phyloP scores from a whole-genome alignment of 768 basidiomycete species.

The Kwoniella sp. region DNA sequence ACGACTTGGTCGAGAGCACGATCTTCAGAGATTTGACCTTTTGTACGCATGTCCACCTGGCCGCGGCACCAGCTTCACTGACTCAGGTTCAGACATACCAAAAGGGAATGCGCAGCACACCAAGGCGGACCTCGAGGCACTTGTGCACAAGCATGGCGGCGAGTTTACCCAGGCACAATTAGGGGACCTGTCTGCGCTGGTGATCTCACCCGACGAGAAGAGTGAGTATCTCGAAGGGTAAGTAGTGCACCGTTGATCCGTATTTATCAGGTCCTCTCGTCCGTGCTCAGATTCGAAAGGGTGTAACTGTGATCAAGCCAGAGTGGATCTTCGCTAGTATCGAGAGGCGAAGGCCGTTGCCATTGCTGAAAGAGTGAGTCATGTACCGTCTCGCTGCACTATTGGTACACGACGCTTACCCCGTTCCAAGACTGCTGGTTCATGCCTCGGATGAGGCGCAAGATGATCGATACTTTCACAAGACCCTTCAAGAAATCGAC shows the following conservation, averaged over 20 bases:
- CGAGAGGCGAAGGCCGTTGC: conserved; percentile 57
- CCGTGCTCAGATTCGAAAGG: conserved; percentile 63
- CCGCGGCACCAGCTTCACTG: too few relatives aligned
- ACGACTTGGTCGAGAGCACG: conserved; percentile 60
- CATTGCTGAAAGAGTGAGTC: conserved; percentile 64
- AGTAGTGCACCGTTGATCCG: neutral
- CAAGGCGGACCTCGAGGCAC: conserved; percentile 63
- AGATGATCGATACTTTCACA: conserved; percentile 35
- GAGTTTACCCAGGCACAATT: conserved; percentile 44
- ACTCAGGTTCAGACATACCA: conserved; percentile 41
- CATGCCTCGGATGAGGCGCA: conserved; percentile 39
- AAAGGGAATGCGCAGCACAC: conserved; percentile 65
- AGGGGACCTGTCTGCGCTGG: conserved; percentile 50
- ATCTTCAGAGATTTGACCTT: conserved; percentile 75
- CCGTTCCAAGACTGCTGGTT: conserved; percentile 28
- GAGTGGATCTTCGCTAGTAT: conserved; percentile 78
- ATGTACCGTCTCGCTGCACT: neutral
- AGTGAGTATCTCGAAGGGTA: conserved; percentile 54
- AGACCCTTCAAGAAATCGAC: conserved; percentile 38
- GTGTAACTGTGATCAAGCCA: conserved; percentile 66
- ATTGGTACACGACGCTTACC: neutral
- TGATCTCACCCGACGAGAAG: conserved; percentile 63
- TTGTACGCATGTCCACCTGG: too few relatives aligned
- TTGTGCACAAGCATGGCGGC: conserved; percentile 53
- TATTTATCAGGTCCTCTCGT: conserved; percentile 27